phyloP scores from a whole-genome alignment of 306 rosid genomes.

The Senna siamea region DNA sequence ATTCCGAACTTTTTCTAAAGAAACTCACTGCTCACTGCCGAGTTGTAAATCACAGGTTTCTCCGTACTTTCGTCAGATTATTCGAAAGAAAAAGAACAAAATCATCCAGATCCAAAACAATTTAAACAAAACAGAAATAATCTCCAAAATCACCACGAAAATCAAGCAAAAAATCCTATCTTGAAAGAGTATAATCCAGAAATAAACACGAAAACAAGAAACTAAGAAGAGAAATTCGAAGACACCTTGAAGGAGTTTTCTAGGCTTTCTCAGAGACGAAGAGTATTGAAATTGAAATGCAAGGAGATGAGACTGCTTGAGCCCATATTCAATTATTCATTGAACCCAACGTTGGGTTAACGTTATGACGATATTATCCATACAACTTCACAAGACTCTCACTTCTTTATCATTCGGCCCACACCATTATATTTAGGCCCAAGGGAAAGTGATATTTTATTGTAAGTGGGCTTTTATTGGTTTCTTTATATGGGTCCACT shows the following conservation, averaged over 20 bases:
- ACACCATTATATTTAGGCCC: slow-evolving; percentile 5
- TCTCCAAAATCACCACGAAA: not conserved
- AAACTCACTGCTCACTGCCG: not conserved
- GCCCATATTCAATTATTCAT: not conserved
- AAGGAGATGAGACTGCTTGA: rapidly evolving
- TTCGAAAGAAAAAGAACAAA: not conserved
- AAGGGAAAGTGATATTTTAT: not conserved
- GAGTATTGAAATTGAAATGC: not conserved
- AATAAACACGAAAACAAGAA: not conserved
- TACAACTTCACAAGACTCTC: not conserved
- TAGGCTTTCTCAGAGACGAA: not conserved
- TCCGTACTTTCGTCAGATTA: not conserved
- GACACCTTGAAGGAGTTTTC: slow-evolving; percentile 35
- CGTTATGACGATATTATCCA: slow-evolving; percentile 12
- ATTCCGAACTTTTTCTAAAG: not conserved
- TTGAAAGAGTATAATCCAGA: no score
- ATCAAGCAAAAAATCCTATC: not conserved
- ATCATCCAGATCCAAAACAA: not conserved
- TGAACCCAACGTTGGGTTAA: not conserved
- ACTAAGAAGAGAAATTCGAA: not conserved
- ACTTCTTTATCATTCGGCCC: not conserved
- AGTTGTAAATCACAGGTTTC: not conserved
- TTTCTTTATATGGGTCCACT: not conserved
- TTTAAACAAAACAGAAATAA: not conserved
- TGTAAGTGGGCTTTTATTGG: slow-evolving; percentile 7